These are phyloP conservation scores for Xanthoconium separans DNA, from an alignment of 1,284 basidiomycete species.

Conservation along the genomic window DNA sequence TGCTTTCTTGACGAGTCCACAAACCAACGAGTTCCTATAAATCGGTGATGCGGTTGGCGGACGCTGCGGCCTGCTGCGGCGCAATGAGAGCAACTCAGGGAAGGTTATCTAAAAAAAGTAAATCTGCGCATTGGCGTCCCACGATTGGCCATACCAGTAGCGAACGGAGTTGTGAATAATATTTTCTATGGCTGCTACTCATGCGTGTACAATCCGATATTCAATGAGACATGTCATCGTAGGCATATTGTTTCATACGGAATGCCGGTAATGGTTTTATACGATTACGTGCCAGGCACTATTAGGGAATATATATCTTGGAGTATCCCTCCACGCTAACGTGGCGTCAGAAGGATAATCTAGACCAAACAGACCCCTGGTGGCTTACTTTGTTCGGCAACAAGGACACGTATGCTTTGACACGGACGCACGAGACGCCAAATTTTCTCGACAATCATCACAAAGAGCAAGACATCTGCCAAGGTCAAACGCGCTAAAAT, in stretches of 20 bases:
- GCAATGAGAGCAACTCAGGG: not conserved
- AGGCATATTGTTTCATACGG: slow-evolving; percentile 15
- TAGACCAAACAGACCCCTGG: not conserved
- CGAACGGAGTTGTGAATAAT: not conserved
- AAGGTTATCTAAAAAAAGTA: not conserved
- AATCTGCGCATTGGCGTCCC: not conserved
- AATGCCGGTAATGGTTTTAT: slow-evolving; percentile 1
- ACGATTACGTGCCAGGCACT: not conserved
- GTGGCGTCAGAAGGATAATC: slow-evolving; percentile 8
- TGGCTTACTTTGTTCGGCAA: slow-evolving; percentile 61
- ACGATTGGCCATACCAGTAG: not conserved
- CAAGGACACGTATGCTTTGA: slow-evolving; percentile 74
- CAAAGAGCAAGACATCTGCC: slow-evolving; percentile 69
- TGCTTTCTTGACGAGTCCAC: not conserved
- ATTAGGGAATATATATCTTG: slow-evolving; percentile 60
- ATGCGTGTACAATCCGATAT: slow-evolving; percentile 7
- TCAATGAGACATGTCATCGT: slow-evolving; percentile 1
- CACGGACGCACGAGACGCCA: slow-evolving; percentile 60
- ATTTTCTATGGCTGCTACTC: not conserved
- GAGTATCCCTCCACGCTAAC: slow-evolving; percentile 71
- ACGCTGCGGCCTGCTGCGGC: not conserved
- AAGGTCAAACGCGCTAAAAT: slow-evolving; percentile 8
- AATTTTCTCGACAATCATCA: slow-evolving; percentile 67
- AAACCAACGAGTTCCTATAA: not conserved
- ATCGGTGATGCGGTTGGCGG: not conserved